phyloP scores from a whole-genome alignment of 2,329 filamentous ascomycete species.

The Hypomyces perniciosus region DNA sequence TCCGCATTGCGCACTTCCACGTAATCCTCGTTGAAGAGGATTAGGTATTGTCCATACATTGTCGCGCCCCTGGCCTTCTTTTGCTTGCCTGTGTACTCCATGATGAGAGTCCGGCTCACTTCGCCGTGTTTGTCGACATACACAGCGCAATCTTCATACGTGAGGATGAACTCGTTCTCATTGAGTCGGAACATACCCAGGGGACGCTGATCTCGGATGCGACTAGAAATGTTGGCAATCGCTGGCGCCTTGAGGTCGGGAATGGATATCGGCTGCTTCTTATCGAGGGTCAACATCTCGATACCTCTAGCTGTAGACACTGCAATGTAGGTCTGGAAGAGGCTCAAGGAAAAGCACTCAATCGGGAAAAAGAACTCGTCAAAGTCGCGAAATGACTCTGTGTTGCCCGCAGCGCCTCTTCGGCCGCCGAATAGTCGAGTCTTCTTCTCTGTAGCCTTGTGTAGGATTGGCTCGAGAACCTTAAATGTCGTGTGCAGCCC shows the following conservation, averaged over 20 bases:
- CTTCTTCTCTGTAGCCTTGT: constrained; percentile 83
- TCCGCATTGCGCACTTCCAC: constrained; percentile 96
- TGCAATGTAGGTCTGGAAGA: constrained; percentile 91
- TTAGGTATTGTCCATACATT: constrained; percentile 83
- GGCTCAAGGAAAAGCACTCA: constrained; percentile 90
- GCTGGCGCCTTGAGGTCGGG: constrained; percentile 75
- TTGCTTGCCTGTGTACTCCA: constrained; percentile 95
- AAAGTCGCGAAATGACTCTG: constrained; percentile 95
- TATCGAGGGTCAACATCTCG: constrained; percentile 93
- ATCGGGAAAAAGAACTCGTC: constrained; percentile 98
- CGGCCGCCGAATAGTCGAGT: constrained; percentile 60
- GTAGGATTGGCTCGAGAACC: constrained; percentile 90
- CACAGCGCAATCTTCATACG: constrained; percentile 92
- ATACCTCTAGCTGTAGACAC: constrained; percentile 89
- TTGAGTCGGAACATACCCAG: constrained; percentile 95
- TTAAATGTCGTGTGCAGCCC: constrained; percentile 91
- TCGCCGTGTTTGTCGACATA: constrained; percentile 99
- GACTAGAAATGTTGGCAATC: constrained; percentile 77
- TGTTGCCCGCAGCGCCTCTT: constrained; percentile 58
- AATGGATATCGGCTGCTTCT: constrained; percentile 91
- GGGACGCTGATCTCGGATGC: constrained; percentile 76
- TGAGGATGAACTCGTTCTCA: constrained; percentile 85
- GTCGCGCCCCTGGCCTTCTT: constrained; percentile 75
- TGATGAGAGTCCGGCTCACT: constrained; percentile 86
- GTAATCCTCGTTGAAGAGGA: constrained; percentile 93